Percentiles rank a stretch among this genome's conserved stretches.
Evolutionary conservation across 2,329 filamentous ascomycete genomes (phyloP).

Genomic region (Trichoderma sp.): DNA sequence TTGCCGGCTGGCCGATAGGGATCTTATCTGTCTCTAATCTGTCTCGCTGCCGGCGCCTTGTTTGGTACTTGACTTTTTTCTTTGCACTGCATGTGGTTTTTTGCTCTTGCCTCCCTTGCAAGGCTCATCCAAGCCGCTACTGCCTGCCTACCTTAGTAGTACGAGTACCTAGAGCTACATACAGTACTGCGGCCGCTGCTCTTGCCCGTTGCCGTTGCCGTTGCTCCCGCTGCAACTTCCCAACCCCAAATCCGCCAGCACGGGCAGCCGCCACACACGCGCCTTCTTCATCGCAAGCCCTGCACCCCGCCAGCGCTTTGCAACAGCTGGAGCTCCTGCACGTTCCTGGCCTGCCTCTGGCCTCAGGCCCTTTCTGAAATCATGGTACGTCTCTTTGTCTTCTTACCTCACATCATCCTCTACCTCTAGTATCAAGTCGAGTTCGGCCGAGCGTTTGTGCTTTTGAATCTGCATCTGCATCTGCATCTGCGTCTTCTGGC

Average conservation of each 20-base stretch:
- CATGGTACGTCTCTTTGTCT: conserved; percentile 15
- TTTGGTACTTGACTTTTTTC: not conserved
- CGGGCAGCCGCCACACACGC: conserved; percentile 19
- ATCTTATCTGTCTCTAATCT: not conserved
- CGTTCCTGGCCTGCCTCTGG: conserved; percentile 16
- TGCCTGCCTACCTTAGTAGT: not conserved
- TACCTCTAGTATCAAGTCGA: not conserved
- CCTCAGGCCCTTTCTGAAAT: conserved; percentile 11
- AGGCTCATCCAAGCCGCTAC: not conserved
- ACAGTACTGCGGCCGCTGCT: not conserved
- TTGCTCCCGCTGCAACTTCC: conserved; percentile 8
- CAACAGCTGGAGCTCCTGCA: conserved; percentile 11
- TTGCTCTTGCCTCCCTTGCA: not conserved
- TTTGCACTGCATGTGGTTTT: not conserved
- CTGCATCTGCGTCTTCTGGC: not conserved
- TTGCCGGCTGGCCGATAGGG: conserved; percentile 2
- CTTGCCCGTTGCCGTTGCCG: conserved; percentile 1
- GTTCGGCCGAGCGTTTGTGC: not conserved
- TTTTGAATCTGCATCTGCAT: not conserved
- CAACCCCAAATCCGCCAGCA: conserved; percentile 1
- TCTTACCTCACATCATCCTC: not conserved
- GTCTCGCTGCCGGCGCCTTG: not conserved
- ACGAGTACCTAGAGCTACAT: not conserved
- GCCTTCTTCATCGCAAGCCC: conserved; percentile 10
- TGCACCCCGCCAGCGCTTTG: conserved; percentile 14